Conservation (phyloP, 306 rosid genomes). For the Vicia villosa region DNA sequence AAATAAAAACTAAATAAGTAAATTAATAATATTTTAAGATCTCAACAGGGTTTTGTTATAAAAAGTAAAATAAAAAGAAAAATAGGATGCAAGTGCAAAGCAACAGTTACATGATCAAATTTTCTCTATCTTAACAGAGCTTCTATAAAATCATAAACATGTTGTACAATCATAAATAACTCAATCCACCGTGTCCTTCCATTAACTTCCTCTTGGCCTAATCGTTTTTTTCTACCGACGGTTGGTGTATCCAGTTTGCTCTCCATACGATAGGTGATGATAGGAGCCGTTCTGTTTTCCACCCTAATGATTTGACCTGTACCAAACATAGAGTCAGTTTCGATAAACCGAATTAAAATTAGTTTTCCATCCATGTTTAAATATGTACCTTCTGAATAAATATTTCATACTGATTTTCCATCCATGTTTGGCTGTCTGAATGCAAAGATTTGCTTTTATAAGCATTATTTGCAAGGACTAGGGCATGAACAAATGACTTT, state of each 20-base stretch:
- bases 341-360: background rate
- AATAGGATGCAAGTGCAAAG: no score
- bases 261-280: slow-evolving; percentile 78
- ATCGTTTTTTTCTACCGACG: slow-evolving; percentile 62
- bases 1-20: no score
- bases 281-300: slow-evolving; percentile 92
- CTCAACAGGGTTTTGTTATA: no score
- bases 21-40: no score
- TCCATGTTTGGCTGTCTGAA: slow-evolving; percentile 76
- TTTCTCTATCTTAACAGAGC: background rate
- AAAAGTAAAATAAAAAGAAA: no score
- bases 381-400: slow-evolving; percentile 70
- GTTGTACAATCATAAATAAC: slow-evolving; percentile 10
- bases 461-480: slow-evolving; percentile 50
- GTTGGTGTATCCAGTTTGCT: slow-evolving; percentile 72
- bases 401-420: slow-evolving; percentile 64
- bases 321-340: slow-evolving; percentile 3
- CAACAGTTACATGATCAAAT: no score
- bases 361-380: slow-evolving; percentile 1
- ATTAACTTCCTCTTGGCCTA: slow-evolving; percentile 35
- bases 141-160: slow-evolving; percentile 14
- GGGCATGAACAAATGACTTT: slow-evolving; percentile 79
- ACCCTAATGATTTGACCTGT: slow-evolving; percentile 78
- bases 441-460: slow-evolving; percentile 57
- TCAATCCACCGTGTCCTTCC: slow-evolving; percentile 14